phyloP scores from a whole-genome alignment of 129 eudicot genomes.

The Calendula officinalis region DNA sequence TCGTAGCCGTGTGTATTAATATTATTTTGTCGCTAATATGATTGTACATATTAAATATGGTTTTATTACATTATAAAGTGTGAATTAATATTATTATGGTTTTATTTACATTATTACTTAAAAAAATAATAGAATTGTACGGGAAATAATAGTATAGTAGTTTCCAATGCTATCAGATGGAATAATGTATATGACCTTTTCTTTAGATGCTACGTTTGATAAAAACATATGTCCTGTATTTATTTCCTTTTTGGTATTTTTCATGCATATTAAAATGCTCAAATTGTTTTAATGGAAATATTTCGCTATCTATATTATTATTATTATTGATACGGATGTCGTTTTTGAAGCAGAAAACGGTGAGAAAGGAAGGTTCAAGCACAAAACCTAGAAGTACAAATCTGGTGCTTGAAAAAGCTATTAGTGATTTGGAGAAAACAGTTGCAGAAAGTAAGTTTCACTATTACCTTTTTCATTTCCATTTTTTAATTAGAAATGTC shows the following conservation, averaged over 20 bases:
- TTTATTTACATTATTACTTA: slow-evolving; percentile 11
- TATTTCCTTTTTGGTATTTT: neutral
- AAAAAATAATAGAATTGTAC: neutral
- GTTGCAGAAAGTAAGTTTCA: slow-evolving; percentile 85
- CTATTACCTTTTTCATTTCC: slow-evolving; percentile 4
- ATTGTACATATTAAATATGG: neutral
- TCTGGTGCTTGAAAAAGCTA: slow-evolving; percentile 61
- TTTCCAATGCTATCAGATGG: neutral
- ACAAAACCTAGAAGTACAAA: slow-evolving; percentile 48
- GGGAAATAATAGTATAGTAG: neutral
- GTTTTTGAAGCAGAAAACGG: slow-evolving; percentile 50
- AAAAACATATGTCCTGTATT: neutral
- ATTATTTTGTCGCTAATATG: slow-evolving; percentile 1
- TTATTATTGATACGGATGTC: slow-evolving; percentile 10
- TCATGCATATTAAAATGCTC: neutral
- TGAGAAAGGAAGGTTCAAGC: slow-evolving; percentile 77
- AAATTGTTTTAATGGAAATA: slow-evolving; percentile 8
- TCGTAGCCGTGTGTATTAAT: slow-evolving; percentile 11
- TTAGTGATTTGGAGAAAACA: slow-evolving; percentile 88
- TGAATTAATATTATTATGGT: too few relatives aligned
- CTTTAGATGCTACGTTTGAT: neutral
- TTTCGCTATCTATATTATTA: slow-evolving; percentile 2
- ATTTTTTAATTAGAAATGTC: neutral
- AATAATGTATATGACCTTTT: neutral
- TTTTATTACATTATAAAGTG: slow-evolving; percentile 7